phyloP scores from a whole-genome alignment of 139 green algal species.

The Edaphochlamys debaryana region DNA sequence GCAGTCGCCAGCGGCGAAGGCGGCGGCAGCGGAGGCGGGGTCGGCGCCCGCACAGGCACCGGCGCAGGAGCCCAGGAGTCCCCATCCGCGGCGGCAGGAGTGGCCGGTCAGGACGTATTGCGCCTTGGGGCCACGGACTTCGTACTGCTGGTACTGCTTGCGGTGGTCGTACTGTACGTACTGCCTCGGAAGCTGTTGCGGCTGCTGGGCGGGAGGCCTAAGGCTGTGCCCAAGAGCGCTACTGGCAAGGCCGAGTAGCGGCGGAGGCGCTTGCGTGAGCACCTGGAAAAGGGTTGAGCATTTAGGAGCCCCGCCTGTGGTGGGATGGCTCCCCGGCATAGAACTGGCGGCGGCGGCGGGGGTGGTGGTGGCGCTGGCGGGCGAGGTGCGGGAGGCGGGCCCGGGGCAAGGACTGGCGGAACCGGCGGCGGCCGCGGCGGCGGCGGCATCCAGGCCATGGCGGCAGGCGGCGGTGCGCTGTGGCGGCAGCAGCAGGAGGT shows the following conservation, averaged over 20 bases:
- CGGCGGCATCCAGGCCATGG: not conserved
- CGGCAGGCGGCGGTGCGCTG: not conserved
- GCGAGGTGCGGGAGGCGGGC: not conserved
- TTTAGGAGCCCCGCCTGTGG: too few relatives aligned
- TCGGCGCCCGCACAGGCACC: not conserved
- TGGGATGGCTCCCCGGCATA: too few relatives aligned
- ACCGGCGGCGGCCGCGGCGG: not conserved
- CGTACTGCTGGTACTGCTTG: slow-evolving; percentile 41
- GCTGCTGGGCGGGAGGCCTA: too few relatives aligned
- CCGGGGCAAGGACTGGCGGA: too few relatives aligned
- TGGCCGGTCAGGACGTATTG: slow-evolving; percentile 34
- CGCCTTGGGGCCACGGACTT: slow-evolving; percentile 37
- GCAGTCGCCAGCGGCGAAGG: not conserved
- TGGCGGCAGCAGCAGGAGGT: slow-evolving; percentile 41
- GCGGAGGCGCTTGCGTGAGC: too few relatives aligned
- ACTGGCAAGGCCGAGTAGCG: too few relatives aligned
- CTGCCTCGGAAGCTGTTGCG: slow-evolving; percentile 19
- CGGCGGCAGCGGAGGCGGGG: not conserved
- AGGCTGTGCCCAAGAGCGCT: too few relatives aligned
- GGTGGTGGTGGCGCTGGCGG: too few relatives aligned
- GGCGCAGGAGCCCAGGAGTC: not conserved
- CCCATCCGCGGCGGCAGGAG: too few relatives aligned
- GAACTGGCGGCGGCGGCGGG: too few relatives aligned
- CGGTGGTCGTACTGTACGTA: slow-evolving; percentile 27
- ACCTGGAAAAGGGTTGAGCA: too few relatives aligned